Percentiles rank a stretch among this genome's conserved stretches.
These are phyloP conservation scores for Backusella liffmaniae DNA, from an alignment of 192 early-diverging fungal genomes.

Conservation along the genomic window DNA sequence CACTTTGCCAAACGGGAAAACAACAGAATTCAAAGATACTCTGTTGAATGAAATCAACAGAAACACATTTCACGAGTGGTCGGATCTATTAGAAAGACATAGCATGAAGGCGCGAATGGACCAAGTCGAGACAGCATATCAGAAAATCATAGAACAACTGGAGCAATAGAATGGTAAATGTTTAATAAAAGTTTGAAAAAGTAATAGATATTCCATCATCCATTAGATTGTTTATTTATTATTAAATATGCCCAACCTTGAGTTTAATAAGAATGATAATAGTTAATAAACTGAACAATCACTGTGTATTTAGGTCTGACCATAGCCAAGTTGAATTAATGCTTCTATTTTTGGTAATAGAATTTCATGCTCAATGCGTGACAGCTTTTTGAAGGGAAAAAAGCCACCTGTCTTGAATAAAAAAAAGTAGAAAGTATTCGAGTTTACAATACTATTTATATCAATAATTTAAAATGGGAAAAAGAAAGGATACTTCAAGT, in stretches of 20 bases:
- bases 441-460: neutral
- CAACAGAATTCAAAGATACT: neutral
- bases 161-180: neutral
- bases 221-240: too few species aligned
- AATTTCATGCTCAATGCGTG: slow-evolving; percentile 1
- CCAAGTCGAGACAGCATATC: neutral
- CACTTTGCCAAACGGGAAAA: slow-evolving; percentile 1
- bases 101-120: slow-evolving; percentile 7
- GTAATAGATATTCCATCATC: too few species aligned
- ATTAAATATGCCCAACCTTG: too few species aligned
- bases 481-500: neutral
- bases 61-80: neutral
- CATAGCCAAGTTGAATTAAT: too few species aligned
- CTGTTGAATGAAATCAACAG: neutral
- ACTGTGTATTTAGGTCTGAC: neutral
- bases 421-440: neutral
- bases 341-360: too few species aligned
- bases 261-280: too few species aligned
- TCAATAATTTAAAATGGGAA: neutral
- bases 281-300: too few species aligned
- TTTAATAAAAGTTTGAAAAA: too few species aligned
- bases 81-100: neutral
- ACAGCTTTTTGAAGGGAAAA: neutral
- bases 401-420: slow-evolving; percentile 10
- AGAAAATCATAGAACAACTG: neutral